Base-by-base conservation (phyloP, 371 early-diverging fungal genomes). In the Mortierella sp. region DNA sequence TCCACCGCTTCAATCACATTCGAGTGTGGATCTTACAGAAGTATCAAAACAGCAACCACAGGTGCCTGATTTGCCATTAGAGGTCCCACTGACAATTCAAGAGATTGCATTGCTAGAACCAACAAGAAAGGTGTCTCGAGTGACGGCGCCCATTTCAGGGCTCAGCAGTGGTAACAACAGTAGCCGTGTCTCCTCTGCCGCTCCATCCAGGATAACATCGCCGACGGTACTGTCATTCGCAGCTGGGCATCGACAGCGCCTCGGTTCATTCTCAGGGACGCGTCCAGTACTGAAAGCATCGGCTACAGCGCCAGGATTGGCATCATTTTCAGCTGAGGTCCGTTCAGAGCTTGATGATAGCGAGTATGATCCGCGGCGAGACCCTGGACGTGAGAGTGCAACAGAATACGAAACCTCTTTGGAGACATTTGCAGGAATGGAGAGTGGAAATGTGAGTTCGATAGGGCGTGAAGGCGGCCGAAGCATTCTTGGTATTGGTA, bases 381-480 rank as follows among this genome's bases (percentile, higher is more conserved):
- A 67, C 30, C 45, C 39, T 43, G 74, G 64, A 1, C 59, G 62
- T 22, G 81, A 75, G 58, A 80, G 81, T 24, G 73, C 75, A 24
- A 80, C 81, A 0, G 81, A 80, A 14, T 80, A 80, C 14, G 81
- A 80, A 66, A 80, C 81, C 1, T 80, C 81, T 1, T 10, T 57
- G 45, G 81, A 80, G 61, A 80, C 75, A 10, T 80, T 75, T 59
- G 59, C 65, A 5, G 64, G 62, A 4, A 39, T 52, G 28, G 73
- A 66, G 20, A 61, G 60, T 28, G 61, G 72, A 40, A 52, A 66
- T 9, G n/a, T 62, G 35, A 62, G 66, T n/a, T 70, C 62, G 14
- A 30, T 52, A 22, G 67, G 57, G 20, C 65, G 35, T 40, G 52
- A 28, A 12, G 60, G 22, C 0, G 49, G 60, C 43, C 61, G 68